Percentiles rank a stretch among this genome's conserved stretches.
Conservation (phyloP, 2,329 filamentous ascomycete genomes). For the Falciphora oryzae region DNA sequence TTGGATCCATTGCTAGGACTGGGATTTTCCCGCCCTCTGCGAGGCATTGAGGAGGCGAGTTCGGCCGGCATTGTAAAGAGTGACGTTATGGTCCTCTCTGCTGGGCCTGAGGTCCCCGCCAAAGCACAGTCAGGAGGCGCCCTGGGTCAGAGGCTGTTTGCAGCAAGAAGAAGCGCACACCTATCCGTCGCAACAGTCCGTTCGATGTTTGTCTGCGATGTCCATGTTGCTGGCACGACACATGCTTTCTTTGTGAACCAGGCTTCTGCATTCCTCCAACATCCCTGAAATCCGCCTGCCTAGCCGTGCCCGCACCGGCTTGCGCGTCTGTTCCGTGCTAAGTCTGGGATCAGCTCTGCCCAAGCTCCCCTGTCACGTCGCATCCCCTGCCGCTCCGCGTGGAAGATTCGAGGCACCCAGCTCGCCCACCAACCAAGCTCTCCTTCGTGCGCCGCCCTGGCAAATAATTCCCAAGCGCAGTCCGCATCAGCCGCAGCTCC, state of each 20-base stretch:
- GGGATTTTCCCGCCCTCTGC: not conserved
- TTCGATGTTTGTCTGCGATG: not conserved
- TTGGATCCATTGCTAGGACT: not conserved
- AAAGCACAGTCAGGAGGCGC: not conserved
- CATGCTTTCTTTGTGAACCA: not conserved
- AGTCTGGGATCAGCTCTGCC: not conserved
- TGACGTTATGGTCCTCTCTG: not conserved
- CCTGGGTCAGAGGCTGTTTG: not conserved
- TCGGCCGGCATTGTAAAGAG: not conserved
- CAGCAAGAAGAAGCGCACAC: too few relatives aligned
- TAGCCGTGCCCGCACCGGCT: not conserved
- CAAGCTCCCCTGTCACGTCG: not conserved
- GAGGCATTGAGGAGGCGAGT: not conserved
- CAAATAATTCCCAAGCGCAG: not conserved
- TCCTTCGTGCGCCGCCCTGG: not conserved
- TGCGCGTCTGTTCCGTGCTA: not conserved
- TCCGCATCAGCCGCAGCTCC: constrained; percentile 1
- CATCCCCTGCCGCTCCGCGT: too few relatives aligned
- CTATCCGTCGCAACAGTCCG: not conserved
- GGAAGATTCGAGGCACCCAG: too few relatives aligned
- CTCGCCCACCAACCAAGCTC: too few relatives aligned
- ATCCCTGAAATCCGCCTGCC: not conserved
- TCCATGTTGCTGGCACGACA: not conserved
- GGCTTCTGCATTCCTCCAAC: not conserved
- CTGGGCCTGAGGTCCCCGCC: too few relatives aligned